Base-by-base conservation (phyloP, 2,329 filamentous ascomycete genomes). In the Atkinsonella hypoxylon region DNA sequence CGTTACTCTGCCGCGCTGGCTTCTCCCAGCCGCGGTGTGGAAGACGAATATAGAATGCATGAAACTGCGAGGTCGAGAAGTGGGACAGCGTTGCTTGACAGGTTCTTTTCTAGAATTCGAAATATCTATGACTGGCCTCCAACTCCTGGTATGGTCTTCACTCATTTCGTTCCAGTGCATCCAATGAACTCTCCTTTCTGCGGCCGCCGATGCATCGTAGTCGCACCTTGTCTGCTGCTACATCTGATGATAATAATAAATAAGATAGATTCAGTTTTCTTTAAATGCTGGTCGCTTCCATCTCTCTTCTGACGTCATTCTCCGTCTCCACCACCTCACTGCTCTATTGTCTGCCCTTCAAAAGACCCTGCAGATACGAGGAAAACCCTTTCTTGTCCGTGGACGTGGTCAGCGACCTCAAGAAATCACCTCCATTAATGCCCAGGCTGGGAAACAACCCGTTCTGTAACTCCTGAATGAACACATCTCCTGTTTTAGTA, bases 401-500 rank as follows among this genome's bases (percentile, higher is more conserved):
- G 11, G 74, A 74, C 18, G 76, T 79, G 1, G 77, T 81, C 67
- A 85, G 68, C 40, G 70, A 71, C 54, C 74, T 71, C 55, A 85
- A 63, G 58, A 82, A 83, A 50, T 79, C 78, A 20, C 71, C 71
- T 9, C 78, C 80, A 50, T 81, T 76, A 22, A 84, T 75, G 0
- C 83, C 83, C 57, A 89, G 71, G 44, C 72, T 75, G 0, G 80
- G 75, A 57, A 90, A 79, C 51, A 89, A 76, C 2, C 73, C 71
- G 15, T 73, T 71, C 57, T 81, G 80, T 45, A 91, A 67, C 59
- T 86, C 78, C 53, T 79, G 76, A 22, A 91, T 76, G 64, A 95
- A 97, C 51, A 81, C 76, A 48, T 86, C 79, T 26, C 93, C 93
- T 12, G 88, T 91, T 72, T 97, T 97, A 58, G 80, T 77, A 63